Conservation (phyloP, 352 stramenopile species). For the Phytophthora tentaculata region DNA sequence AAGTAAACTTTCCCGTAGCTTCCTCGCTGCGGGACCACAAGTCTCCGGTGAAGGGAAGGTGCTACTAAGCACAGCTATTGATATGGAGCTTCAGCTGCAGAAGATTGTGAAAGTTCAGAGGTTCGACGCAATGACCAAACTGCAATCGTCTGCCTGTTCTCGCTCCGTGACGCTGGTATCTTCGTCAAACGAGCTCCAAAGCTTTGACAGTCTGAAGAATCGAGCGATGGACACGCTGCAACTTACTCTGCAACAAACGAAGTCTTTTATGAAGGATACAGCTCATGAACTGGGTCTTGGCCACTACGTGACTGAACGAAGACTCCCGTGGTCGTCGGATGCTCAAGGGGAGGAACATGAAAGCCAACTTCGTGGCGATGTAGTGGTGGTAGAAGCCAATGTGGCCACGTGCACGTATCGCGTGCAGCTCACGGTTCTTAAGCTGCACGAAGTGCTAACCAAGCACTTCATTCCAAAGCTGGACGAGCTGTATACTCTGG, state of each 20-base stretch:
- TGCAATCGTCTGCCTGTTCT: not conserved
- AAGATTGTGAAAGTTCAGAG: slow-evolving; percentile 56
- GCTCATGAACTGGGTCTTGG: slow-evolving; percentile 56
- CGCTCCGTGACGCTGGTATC: not conserved
- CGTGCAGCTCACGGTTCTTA: slow-evolving; percentile 61
- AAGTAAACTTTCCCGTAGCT: slow-evolving; percentile 50
- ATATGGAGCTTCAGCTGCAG: slow-evolving; percentile 61
- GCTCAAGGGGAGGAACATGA: slow-evolving; percentile 16
- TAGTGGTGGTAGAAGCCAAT: slow-evolving; percentile 57
- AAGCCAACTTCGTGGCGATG: slow-evolving; percentile 8
- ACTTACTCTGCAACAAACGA: slow-evolving; percentile 50
- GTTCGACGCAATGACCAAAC: slow-evolving; percentile 48
- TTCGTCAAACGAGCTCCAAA: not conserved
- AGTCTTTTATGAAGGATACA: slow-evolving; percentile 56
- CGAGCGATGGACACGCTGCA: slow-evolving; percentile 46
- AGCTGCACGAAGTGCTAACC: slow-evolving; percentile 61
- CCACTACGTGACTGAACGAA: slow-evolving; percentile 20
- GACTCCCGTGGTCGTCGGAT: slow-evolving; percentile 60
- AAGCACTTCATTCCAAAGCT: slow-evolving; percentile 60
- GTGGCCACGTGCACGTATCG: slow-evolving; percentile 55
- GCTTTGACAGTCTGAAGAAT: not conserved
- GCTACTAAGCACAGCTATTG: slow-evolving; percentile 36
- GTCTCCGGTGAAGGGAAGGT: slow-evolving; percentile 35
- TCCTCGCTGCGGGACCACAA: slow-evolving; percentile 42
- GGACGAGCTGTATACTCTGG: slow-evolving; percentile 55